Evolutionary conservation across 2,329 filamentous ascomycete species (phyloP), one percentile per base, ranked within the genome.

Genomic region (Fusarium poae): DNA sequence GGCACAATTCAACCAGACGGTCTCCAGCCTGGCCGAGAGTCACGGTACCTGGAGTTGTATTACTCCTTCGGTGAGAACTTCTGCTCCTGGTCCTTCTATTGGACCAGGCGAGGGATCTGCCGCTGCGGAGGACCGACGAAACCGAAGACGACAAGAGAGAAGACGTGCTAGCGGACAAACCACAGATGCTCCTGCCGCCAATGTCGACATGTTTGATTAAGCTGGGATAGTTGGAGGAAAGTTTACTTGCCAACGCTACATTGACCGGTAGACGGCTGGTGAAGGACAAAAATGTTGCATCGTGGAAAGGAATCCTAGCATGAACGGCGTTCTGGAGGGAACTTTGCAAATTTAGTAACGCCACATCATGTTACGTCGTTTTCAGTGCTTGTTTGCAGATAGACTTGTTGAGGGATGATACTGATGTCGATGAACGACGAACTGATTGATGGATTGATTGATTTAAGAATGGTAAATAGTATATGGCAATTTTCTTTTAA

Each of bases 81-180:
- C 82, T 9, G 71, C 76, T n/a, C 78, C 77, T 42, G 78, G 74
- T 46, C 76, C 65, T 30, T 34, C 61, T 68, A 30, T 75, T 73
- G n/a, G 70, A 11, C 32, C 72, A 4, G 85, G 84, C 8, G 71
- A 71, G 16, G 76, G 76, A 27, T 77, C 78, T 4, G 75, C 75
- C 2, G 76, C 75, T 3, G 86, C 85, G 7, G 84, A 89, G 59
- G 84, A 85, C 60, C 79, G 88, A 65, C 76, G 86, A 68, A 79
- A 87, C 74, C 79, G 88, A 74, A 82, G 88, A 71, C 81, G 88
- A 68, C 75, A 84, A 63, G 88, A 90, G 76, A 81, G 81, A 61
- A 74, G 88, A 70, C 80, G 77, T 78, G 82, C 70, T 68, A 81
- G 71, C 77, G 71, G 71, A 39, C 80, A 75, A 58, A 42, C 58